A percentile compares a stretch with the other conserved stretches of the same genome.
phyloP scores from a whole-genome alignment of 805 yeast species.

The Kuraishia molischiana region DNA sequence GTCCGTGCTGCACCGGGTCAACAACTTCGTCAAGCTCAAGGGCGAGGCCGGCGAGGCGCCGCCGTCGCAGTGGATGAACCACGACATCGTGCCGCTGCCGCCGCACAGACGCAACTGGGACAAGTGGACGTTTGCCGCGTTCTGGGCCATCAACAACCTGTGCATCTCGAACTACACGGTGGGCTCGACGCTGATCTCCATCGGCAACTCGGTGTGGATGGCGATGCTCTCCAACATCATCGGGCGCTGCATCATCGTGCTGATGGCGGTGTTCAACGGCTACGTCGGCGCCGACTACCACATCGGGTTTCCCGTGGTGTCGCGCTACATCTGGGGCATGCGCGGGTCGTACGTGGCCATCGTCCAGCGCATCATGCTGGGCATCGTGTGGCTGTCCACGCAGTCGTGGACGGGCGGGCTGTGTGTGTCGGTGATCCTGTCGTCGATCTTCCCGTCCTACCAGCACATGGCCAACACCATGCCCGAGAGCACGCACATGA shows the following conservation, averaged over 20 bases:
- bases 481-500: slow-evolving; percentile 26
- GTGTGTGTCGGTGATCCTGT: slow-evolving; percentile 26
- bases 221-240: slow-evolving; percentile 33
- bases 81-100: slow-evolving; percentile 34
- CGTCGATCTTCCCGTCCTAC: slow-evolving; percentile 27
- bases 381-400: slow-evolving; percentile 36
- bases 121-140: slow-evolving; percentile 26
- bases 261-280: slow-evolving; percentile 34
- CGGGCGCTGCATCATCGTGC: slow-evolving; percentile 35
- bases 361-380: slow-evolving; percentile 30
- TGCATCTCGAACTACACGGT: slow-evolving; percentile 22
- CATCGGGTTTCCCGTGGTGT: slow-evolving; percentile 36
- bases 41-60: not conserved
- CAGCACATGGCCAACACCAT: slow-evolving; percentile 27
- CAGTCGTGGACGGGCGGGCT: slow-evolving; percentile 39
- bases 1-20: not conserved
- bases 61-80: slow-evolving; percentile 1
- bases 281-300: slow-evolving; percentile 40
- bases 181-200: slow-evolving; percentile 31
- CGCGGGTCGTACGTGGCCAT: slow-evolving; percentile 35
- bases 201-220: slow-evolving; percentile 35
- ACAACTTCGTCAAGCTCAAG: not conserved
- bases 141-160: slow-evolving; percentile 28
- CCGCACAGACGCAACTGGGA: slow-evolving; percentile 38
- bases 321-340: slow-evolving; percentile 36